These are phyloP conservation scores for Acanthamoeba lenticulata DNA, from an alignment of 208 protist species.

Conservation along the genomic window DNA sequence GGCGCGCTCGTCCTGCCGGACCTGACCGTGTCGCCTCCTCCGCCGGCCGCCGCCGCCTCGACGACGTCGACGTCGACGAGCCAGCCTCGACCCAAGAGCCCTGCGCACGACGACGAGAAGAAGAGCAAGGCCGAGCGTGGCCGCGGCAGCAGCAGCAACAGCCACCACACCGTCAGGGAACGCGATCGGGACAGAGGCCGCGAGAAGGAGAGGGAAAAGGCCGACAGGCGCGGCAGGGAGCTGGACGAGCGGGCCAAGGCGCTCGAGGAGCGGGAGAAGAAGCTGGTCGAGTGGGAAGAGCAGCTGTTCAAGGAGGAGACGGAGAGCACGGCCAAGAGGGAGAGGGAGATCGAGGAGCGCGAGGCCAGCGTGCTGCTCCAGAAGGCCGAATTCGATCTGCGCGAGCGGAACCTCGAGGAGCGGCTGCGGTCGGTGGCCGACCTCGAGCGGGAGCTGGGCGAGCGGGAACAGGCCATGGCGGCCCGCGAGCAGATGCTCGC, in stretches of 20 bases:
- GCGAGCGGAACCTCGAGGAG: not conserved
- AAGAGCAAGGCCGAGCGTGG: not conserved
- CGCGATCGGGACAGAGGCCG: not conserved
- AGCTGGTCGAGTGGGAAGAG: slow-evolving; percentile 33
- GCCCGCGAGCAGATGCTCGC: not conserved
- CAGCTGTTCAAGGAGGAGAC: slow-evolving; percentile 19
- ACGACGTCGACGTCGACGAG: not conserved
- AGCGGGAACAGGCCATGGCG: not conserved
- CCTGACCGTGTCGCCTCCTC: too few relatives aligned
- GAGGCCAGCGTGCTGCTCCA: not conserved
- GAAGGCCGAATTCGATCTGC: not conserved
- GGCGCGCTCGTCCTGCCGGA: not conserved
- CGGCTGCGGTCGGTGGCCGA: not conserved
- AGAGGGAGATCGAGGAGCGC: not conserved
- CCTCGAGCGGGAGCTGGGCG: not conserved
- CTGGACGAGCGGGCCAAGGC: not conserved
- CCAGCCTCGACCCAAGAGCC: not conserved
- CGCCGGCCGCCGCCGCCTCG: not conserved
- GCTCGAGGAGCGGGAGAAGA: not conserved
- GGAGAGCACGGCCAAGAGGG: not conserved
- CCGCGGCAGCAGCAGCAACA: not conserved
- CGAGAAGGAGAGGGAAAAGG: not conserved
- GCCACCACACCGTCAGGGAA: not conserved
- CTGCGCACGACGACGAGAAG: too few relatives aligned
- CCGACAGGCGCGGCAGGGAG: not conserved